Evolutionary conservation across 768 basidiomycete genomes (phyloP), one percentile per base, ranked within the genome.

Genomic region (Russula compacta): DNA sequence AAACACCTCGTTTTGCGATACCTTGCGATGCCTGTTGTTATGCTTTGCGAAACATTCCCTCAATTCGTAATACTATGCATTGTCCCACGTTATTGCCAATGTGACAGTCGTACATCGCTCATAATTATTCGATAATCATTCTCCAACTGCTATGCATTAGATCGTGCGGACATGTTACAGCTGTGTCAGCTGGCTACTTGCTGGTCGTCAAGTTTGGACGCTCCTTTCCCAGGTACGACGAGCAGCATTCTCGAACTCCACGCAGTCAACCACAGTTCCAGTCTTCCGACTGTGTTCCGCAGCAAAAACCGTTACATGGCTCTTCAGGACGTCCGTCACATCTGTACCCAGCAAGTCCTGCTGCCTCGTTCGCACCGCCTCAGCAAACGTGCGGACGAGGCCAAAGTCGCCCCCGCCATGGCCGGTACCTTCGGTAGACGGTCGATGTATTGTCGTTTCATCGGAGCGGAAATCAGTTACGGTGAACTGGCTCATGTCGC

Each of bases 321-420:
- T 88, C 69, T 79, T 83, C 59, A 93, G 72, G 17, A 91, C 81
- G 55, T 92, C 89, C 8, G 75, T 74, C 0, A 89, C 76, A 65
- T 81, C 75, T 17, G 88, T 89, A 36, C 83, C 86, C 36, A 94
- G 77, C 33, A 79, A 59, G 3, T 77, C 74, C 73, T 93, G 92
- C 57, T 81, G 76, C 4, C 79, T 79, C 10, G 75, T 78, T 58
- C 79, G 77, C 49, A 93, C 89, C 0, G 90, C 92, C 64, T 87
- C 74, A 39, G 92, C 78, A 69, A 94, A 95, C 9, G 86, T 72
- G 36, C 78, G 70, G n/a, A 87, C 85, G 33, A 95, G 78, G 1
- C 90, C 89, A 7, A 79, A 52, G 69, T 95, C 92, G 2, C 92
- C 92, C 29, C 92, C 92, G 17, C 91, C 92, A 67, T 94, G 92